Percentiles rank a stretch among this genome's conserved stretches.
Evolutionary conservation across 352 stramenopile genomes (phyloP).

Genomic region (Plasmopara viticola): DNA sequence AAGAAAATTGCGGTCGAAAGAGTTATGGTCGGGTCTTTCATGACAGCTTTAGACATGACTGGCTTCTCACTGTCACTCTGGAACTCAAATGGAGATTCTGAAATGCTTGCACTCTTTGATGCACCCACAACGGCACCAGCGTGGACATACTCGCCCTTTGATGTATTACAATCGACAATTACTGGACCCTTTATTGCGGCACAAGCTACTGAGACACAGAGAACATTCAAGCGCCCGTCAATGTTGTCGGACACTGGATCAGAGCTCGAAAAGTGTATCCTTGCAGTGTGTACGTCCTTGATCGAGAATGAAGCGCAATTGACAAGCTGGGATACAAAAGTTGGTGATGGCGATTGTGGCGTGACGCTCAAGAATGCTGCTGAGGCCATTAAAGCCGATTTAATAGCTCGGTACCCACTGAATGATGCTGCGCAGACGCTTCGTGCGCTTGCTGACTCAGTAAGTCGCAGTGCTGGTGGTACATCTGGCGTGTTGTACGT

Average conservation of each 20-base stretch:
- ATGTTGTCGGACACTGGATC: constrained; percentile 34
- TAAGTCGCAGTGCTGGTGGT: constrained; percentile 84
- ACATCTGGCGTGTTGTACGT: constrained; percentile 93
- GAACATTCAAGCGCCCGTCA: constrained; percentile 32
- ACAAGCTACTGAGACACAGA: constrained; percentile 20
- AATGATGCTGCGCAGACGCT: constrained; percentile 53
- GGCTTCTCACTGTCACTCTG: constrained; percentile 90
- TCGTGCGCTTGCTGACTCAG: constrained; percentile 51
- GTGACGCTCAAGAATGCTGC: constrained; percentile 93
- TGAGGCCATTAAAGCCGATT: constrained; percentile 67
- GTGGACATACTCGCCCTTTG: constrained; percentile 60
- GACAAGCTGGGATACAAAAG: constrained; percentile 93
- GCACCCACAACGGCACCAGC: constrained; percentile 46
- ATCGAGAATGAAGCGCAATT: constrained; percentile 87
- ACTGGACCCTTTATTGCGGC: constrained; percentile 29
- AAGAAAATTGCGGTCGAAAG: constrained; percentile 73
- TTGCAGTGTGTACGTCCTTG: constrained; percentile 64
- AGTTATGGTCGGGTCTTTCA: constrained; percentile 91
- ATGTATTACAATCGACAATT: constrained; percentile 26
- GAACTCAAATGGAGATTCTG: constrained; percentile 61
- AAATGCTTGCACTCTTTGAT: constrained; percentile 55
- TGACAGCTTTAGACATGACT: constrained; percentile 97
- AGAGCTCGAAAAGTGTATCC: constrained; percentile 55
- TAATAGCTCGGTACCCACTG: constrained; percentile 53
- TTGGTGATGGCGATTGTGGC: constrained; percentile 96